A percentile compares a stretch with the other conserved stretches of the same genome.
Evolutionary conservation across 306 rosid genomes (phyloP).

Genomic region (Ormosia emarginata): DNA sequence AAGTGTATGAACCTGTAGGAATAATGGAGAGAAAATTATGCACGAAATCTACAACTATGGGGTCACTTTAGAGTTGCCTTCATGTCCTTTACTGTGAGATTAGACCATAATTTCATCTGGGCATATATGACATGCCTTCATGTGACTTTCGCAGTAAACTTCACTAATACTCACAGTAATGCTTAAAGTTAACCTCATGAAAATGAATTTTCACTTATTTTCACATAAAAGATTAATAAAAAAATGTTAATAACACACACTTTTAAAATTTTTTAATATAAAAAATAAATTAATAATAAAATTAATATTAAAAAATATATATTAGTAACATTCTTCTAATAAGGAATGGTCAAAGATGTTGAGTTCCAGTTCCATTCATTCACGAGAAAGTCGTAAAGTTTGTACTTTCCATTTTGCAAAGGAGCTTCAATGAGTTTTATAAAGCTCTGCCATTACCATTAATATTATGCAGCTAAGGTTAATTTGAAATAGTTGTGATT

Average conservation of each 20-base stretch:
- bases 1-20: neutral
- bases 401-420: too few species aligned
- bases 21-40: neutral
- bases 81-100: neutral
- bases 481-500: neutral
- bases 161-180: slow-evolving; percentile 30
- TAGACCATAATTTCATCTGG: neutral
- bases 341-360: slow-evolving; percentile 23
- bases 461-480: neutral
- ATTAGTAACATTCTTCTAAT: neutral
- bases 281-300: too few species aligned
- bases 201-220: slow-evolving; percentile 33
- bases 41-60: neutral
- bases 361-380: slow-evolving; percentile 31
- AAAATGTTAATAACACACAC: too few species aligned
- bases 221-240: too few species aligned
- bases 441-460: neutral
- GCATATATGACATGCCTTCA: neutral
- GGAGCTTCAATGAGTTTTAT: too few species aligned
- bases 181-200: slow-evolving; percentile 11
- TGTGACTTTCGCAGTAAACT: slow-evolving; percentile 12
- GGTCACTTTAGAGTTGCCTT: slow-evolving; percentile 13
- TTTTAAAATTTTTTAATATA: too few species aligned
- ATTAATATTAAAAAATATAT: too few species aligned
- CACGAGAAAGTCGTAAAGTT: neutral